Evolutionary conservation across 495 filamentous ascomycete genomes (phyloP).

Genomic region (Friedmanniomyces simplex): DNA sequence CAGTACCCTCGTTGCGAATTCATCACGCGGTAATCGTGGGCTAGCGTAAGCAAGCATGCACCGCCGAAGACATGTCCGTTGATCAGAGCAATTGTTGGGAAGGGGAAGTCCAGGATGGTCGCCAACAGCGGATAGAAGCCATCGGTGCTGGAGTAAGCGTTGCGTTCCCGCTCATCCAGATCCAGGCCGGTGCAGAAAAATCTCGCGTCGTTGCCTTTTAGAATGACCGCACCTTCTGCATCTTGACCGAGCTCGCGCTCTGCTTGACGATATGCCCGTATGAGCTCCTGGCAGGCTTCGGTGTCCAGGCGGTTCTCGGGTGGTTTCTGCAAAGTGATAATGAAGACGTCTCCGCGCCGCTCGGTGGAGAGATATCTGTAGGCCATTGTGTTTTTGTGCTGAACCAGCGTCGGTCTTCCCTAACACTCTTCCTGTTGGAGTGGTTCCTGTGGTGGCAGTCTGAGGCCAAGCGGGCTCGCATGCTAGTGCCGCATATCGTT

Average conservation of each 20-base stretch:
- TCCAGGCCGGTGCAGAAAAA: conserved; percentile 43
- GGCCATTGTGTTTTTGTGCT: not conserved
- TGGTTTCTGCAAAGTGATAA: conserved; percentile 38
- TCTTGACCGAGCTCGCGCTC: conserved; percentile 30
- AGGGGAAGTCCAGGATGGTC: conserved; percentile 42
- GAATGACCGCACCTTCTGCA: conserved; percentile 37
- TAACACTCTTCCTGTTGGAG: too few species aligned
- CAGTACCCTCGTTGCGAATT: conserved; percentile 39
- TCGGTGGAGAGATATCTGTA: not conserved
- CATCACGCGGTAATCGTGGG: conserved; percentile 43
- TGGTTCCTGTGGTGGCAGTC: too few species aligned
- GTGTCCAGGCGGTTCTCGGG: conserved; percentile 40
- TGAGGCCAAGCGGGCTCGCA: too few species aligned
- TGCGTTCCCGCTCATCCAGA: conserved; percentile 36
- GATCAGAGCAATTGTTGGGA: conserved; percentile 38
- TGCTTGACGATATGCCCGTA: conserved; percentile 28
- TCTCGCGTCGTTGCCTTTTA: conserved; percentile 36
- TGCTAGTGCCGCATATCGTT: too few species aligned
- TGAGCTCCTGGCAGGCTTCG: conserved; percentile 23
- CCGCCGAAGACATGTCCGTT: conserved; percentile 43
- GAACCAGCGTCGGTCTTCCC: too few species aligned
- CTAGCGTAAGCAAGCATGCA: conserved; percentile 36
- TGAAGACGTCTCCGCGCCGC: conserved; percentile 28
- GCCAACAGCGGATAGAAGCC: conserved; percentile 38
- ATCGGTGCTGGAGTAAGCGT: conserved; percentile 39